Evolutionary conservation across 345 rosid species (phyloP).

Genomic region (Hypericum androsaemum): DNA sequence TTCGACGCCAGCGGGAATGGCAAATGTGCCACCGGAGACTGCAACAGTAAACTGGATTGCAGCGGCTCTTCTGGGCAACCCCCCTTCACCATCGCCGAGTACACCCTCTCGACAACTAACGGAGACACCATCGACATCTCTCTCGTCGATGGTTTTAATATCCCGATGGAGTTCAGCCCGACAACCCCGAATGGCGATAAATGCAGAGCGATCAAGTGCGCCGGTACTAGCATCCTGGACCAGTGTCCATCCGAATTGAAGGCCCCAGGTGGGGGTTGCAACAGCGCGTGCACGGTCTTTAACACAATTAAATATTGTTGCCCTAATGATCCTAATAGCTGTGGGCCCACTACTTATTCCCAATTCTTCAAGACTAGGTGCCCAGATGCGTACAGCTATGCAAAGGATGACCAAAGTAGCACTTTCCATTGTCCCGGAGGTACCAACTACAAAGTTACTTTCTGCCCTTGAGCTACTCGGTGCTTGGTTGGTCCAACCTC

Average conservation of each 20-base stretch:
- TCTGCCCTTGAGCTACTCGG: conserved; percentile 30
- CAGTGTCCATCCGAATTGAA: conserved; percentile 42
- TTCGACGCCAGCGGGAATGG: no score
- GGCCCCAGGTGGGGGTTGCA: conserved; percentile 23
- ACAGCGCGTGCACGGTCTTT: conserved; percentile 44
- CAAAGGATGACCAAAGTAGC: conserved; percentile 23
- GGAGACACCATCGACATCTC: conserved; percentile 47
- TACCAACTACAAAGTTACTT: conserved; percentile 19
- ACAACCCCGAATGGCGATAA: conserved; percentile 20
- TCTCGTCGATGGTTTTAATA: conserved; percentile 36
- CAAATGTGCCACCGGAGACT: no score
- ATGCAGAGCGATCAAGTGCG: conserved; percentile 31
- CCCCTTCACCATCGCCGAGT: no score
- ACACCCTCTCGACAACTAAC: no score
- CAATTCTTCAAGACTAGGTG: conserved; percentile 20
- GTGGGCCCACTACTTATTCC: conserved; percentile 15
- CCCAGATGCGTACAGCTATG: conserved; percentile 22
- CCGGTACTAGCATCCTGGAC: conserved; percentile 30
- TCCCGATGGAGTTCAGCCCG: conserved; percentile 49
- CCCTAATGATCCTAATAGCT: conserved; percentile 4
- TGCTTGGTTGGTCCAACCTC: no score
- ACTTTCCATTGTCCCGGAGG: conserved; percentile 29
- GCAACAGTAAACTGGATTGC: no score
- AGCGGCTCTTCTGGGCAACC: no score
- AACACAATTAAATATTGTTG: conserved; percentile 41